phyloP scores from a whole-genome alignment of 768 basidiomycete species.

The Lyophyllum semitale region DNA sequence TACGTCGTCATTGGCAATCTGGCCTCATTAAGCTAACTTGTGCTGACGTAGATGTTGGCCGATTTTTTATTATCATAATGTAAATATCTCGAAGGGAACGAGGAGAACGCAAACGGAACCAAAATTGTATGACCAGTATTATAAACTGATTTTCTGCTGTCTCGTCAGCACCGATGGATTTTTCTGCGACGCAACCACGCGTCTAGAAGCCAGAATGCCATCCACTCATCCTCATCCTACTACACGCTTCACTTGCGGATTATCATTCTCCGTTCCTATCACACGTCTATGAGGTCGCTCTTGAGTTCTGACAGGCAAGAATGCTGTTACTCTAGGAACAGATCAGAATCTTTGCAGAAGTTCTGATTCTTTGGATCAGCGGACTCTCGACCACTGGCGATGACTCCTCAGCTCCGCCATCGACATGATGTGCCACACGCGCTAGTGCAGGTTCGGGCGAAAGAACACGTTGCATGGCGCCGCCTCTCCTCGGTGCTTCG shows the following conservation, averaged over 20 bases:
- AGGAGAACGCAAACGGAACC: constrained; percentile 8
- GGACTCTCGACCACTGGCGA: background rate
- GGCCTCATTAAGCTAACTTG: background rate
- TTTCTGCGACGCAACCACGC: background rate
- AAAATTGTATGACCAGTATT: constrained; percentile 16
- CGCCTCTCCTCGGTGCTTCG: constrained; percentile 4
- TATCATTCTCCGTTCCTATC: background rate
- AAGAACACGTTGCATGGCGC: constrained; percentile 6
- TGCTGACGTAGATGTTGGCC: constrained; percentile 4
- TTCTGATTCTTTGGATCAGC: constrained; percentile 3
- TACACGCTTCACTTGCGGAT: background rate
- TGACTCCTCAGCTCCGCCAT: background rate
- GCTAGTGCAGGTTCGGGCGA: background rate
- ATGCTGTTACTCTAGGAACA: background rate
- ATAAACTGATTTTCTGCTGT: constrained; percentile 12
- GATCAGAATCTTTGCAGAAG: background rate
- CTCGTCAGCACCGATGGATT: background rate
- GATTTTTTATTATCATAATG: constrained; percentile 11
- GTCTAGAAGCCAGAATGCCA: background rate
- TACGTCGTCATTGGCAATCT: background rate
- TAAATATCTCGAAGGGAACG: constrained; percentile 7
- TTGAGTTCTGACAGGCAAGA: background rate
- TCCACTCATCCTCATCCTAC: background rate
- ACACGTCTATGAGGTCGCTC: background rate
- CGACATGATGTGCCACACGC: background rate